phyloP scores from a whole-genome alignment of 176 grass and related monocot genomes.

The Hordeum vulgare region DNA sequence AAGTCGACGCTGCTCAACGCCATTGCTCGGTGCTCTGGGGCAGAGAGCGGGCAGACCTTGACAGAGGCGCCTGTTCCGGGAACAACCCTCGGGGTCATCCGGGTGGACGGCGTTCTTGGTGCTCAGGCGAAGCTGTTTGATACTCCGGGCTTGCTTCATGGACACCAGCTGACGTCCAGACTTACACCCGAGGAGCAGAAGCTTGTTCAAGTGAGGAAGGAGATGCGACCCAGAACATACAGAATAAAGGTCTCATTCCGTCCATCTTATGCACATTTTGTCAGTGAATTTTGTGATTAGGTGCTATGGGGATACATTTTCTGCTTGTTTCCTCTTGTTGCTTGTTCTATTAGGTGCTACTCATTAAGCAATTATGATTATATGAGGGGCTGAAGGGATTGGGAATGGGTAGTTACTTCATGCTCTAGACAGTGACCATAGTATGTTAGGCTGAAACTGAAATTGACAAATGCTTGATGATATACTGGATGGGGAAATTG shows the following conservation, averaged over 20 bases:
- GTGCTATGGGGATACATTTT: background rate
- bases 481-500: background rate
- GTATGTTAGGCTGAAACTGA: background rate
- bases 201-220: constrained; percentile 64
- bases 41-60: constrained; percentile 30
- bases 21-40: constrained; percentile 51
- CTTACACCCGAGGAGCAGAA: constrained; percentile 70
- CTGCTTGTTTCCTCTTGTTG: background rate
- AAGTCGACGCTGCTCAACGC: constrained; percentile 88
- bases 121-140: constrained; percentile 79
- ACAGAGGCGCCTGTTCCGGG: constrained; percentile 83
- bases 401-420: background rate
- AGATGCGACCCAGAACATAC: constrained; percentile 74
- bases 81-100: constrained; percentile 72
- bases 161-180: constrained; percentile 71
- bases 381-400: background rate
- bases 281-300: background rate
- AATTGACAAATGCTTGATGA: background rate
- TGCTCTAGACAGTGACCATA: background rate
- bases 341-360: background rate
- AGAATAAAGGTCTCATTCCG: constrained; percentile 54
- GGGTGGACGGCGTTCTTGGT: constrained; percentile 59
- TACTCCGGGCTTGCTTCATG: constrained; percentile 75
- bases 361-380: background rate
- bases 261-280: background rate